Evolutionary conservation across 2,329 filamentous ascomycete genomes (phyloP), one percentile per base, ranked within the genome.

Genomic region (Aschersonia sp.): DNA sequence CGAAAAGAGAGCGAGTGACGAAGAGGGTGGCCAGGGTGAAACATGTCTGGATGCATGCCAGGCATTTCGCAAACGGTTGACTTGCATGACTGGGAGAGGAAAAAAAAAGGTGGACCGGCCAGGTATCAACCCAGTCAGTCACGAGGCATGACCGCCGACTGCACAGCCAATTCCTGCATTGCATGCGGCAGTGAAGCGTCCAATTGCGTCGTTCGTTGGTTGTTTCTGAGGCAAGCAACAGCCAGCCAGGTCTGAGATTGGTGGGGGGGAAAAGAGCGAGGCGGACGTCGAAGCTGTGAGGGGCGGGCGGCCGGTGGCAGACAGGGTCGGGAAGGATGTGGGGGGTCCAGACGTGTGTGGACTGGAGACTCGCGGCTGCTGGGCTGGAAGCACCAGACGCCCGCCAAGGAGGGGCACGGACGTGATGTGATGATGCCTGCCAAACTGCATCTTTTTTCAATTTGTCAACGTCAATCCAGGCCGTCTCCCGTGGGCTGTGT

Each of bases 21-120:
- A 22, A 14, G 11, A 42, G 14, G n/a, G 40, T 42, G 40, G 39
- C 32, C 22, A 41, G 41, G 44, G 41, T 49, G 44, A 49, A 46
- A 49, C 41, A 46, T 32, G 41, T 32, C 44, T 46, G 44, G 43
- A 30, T 32, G 42, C 22, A 22, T 22, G 22, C 22, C 22, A 22
- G 22, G 8, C 35, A 37, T 37, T 37, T 37, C 12, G 35, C 35
- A 37, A 37, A 37, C 35, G 35, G 35, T 37, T 12, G 35, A 9
- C 35, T 12, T 37, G 35, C 35, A 37, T 37, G 35, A 12, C 35
- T 4, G 35, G 8, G 22, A 22, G 22, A 22, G 22, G 22, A 22
- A 22, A 37, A 37, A 37, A 37, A 12, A 37, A 37, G 35, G 35
- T 37, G 35, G 35, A 12, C 35, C 12, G 35, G 8, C 35, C 35